A percentile compares a stretch with the other conserved stretches of the same genome.
These are phyloP conservation scores for Pseudogymnoascus sp. DNA, from an alignment of 2,329 filamentous ascomycete genomes.

Conservation along the genomic window DNA sequence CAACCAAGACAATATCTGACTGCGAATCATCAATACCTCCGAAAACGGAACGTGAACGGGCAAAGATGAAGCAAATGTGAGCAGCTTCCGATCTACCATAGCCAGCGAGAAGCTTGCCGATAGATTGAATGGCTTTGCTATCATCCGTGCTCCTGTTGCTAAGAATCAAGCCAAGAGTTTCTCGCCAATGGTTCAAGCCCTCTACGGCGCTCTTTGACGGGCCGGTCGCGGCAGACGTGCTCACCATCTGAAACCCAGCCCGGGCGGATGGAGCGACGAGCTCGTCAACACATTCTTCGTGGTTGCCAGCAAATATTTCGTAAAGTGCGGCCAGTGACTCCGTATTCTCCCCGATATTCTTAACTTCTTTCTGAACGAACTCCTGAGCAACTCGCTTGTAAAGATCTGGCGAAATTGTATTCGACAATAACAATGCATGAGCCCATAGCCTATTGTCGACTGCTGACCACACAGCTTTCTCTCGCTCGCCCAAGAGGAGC, in stretches of 20 bases:
- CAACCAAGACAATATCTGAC: slow-evolving; percentile 74
- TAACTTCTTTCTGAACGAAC: slow-evolving; percentile 92
- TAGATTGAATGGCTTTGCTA: slow-evolving; percentile 64
- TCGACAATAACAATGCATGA: slow-evolving; percentile 85
- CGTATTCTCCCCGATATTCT: slow-evolving; percentile 68
- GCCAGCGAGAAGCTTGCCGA: slow-evolving; percentile 73
- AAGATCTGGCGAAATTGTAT: slow-evolving; percentile 67
- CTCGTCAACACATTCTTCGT: slow-evolving; percentile 91
- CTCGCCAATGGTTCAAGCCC: slow-evolving; percentile 88
- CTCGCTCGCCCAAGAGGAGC: slow-evolving; percentile 73
- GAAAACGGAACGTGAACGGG: slow-evolving; percentile 62
- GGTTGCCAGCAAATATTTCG: slow-evolving; percentile 87
- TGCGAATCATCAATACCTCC: slow-evolving; percentile 77
- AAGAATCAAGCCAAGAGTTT: slow-evolving; percentile 77
- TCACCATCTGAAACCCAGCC: slow-evolving; percentile 85
- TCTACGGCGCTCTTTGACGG: slow-evolving; percentile 66
- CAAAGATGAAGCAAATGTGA: slow-evolving; percentile 90
- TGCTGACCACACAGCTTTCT: slow-evolving; percentile 88
- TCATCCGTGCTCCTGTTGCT: slow-evolving; percentile 84
- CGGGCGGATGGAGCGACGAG: slow-evolving; percentile 88
- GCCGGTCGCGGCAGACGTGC: slow-evolving; percentile 56
- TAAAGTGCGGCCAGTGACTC: slow-evolving; percentile 88
- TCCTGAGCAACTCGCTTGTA: slow-evolving; percentile 94
- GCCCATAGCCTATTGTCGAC: slow-evolving; percentile 94
- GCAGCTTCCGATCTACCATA: slow-evolving; percentile 89